phyloP scores from a whole-genome alignment of 768 basidiomycete species.

The Auricularia auricula-judae region DNA sequence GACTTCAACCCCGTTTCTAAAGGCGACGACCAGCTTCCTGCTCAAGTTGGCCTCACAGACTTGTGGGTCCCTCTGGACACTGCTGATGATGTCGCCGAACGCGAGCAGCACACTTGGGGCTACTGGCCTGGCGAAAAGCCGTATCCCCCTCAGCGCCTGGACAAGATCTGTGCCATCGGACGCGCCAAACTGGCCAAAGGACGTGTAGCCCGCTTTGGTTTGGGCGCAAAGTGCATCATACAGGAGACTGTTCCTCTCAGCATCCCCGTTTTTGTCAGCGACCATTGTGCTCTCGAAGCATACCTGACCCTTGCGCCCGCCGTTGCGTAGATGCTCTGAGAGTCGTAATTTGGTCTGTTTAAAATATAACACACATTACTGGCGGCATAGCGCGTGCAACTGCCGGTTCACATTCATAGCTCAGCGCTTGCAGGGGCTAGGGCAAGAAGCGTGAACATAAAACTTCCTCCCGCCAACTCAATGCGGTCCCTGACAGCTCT shows the following conservation, averaged over 20 bases:
- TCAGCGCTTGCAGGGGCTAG: neutral
- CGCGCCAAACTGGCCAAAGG: neutral
- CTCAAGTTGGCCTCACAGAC: neutral
- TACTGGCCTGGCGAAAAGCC: neutral
- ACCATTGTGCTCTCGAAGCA: neutral
- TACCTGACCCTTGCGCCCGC: neutral
- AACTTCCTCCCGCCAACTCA: neutral
- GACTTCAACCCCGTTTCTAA: neutral
- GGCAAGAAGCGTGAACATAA: neutral
- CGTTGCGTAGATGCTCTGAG: neutral
- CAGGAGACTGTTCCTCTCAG: neutral
- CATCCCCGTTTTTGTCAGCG: neutral
- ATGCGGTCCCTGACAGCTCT: neutral
- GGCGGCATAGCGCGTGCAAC: neutral
- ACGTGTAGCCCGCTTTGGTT: neutral
- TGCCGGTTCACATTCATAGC: neutral
- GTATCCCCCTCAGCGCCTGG: neutral
- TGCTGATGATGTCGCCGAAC: neutral
- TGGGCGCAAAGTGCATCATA: neutral
- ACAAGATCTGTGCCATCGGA: neutral
- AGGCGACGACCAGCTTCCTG: neutral
- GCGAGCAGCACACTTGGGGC: neutral
- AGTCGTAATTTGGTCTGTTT: too few relatives aligned
- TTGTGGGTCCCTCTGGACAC: neutral
- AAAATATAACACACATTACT: too few relatives aligned